Base-by-base conservation (phyloP, 306 rosid species). In the Malus orientalis region DNA sequence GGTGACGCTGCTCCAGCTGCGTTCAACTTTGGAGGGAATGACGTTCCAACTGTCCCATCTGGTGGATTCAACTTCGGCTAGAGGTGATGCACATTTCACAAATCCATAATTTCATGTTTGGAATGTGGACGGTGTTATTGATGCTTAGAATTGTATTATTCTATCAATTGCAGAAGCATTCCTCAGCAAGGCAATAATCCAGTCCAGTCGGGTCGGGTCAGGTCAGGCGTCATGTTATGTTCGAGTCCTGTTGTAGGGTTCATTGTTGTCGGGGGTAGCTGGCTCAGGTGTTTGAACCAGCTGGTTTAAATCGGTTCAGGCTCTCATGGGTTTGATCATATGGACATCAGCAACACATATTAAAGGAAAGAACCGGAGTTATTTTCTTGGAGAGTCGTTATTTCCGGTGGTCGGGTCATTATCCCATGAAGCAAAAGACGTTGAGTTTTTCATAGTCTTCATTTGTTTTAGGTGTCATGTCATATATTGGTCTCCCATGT, bases 1-100 rank as follows among this genome's bases (percentile, higher is more conserved):
- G 97, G 96, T 76, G 96, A 89, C 57, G 85, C 83, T 63, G 30
- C 93, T 61, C 91, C 89, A 73, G 6, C 88, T 70, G 90, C 89
- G 54, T 93, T 93, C 89, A 88, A 83, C 86, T 93, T 91, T 74
- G 93, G 89, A 60, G 81, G 82, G 72, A 11, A 78, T 44, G 91
- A 83, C 8, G 70, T 44, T 65, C 93, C 97, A 67, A n/a, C 86
- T 12, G 91, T 88, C 65, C 98, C 97, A 63, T 85, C 94, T 4
- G 97, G 98, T 64, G 98, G 98, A 78, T 93, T 91, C 89, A 93
- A 88, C 88, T 93, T 93, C 54, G 84, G 88, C 77, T 89, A 86
- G 86, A 89, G 96, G 90, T 87, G 61, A 62, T 42, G 68, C 18
- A 12, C n/a, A 25, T 27, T 73, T n/a, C 53, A 54, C 18, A 40